These are phyloP conservation scores for Monosporascus ibericus DNA, from an alignment of 2,329 filamentous ascomycete species.

Conservation along the genomic window DNA sequence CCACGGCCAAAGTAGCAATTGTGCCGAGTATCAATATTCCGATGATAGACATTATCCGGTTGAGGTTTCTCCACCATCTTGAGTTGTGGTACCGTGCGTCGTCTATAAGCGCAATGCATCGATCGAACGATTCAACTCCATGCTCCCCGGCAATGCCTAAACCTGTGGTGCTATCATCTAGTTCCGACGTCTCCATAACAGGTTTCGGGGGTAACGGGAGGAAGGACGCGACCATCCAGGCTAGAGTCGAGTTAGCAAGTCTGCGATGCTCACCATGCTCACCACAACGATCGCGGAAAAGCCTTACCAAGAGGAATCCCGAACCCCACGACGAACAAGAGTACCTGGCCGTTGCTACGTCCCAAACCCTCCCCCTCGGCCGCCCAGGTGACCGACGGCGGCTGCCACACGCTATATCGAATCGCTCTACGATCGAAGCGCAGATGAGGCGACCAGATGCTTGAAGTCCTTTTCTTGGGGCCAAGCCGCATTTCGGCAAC, in stretches of 20 bases:
- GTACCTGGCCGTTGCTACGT: slow-evolving; percentile 66
- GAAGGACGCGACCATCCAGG: slow-evolving; percentile 75
- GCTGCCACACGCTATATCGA: slow-evolving; percentile 62
- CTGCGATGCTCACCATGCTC: background rate
- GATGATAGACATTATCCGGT: slow-evolving; percentile 51
- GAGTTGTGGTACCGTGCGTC: slow-evolving; percentile 46
- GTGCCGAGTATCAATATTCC: slow-evolving; percentile 49
- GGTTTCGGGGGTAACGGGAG: slow-evolving; percentile 62
- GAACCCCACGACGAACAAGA: slow-evolving; percentile 72
- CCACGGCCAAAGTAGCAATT: slow-evolving; percentile 43
- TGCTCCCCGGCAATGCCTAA: slow-evolving; percentile 30
- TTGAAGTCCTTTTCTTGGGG: slow-evolving; percentile 46
- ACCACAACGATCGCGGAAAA: background rate
- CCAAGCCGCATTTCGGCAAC: slow-evolving; percentile 24
- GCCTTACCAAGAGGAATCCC: slow-evolving; percentile 64
- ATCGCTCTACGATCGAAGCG: slow-evolving; percentile 55
- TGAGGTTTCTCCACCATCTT: slow-evolving; percentile 54
- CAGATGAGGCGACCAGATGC: slow-evolving; percentile 70
- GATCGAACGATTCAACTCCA: slow-evolving; percentile 18
- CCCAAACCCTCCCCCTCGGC: slow-evolving; percentile 55
- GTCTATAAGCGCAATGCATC: slow-evolving; percentile 30
- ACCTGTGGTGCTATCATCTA: slow-evolving; percentile 33
- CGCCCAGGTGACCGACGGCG: slow-evolving; percentile 63
- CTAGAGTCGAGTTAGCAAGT: slow-evolving; percentile 31
- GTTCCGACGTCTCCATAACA: slow-evolving; percentile 44